phyloP scores from a whole-genome alignment of 306 rosid species.

The Oemleria cerasiformis region DNA sequence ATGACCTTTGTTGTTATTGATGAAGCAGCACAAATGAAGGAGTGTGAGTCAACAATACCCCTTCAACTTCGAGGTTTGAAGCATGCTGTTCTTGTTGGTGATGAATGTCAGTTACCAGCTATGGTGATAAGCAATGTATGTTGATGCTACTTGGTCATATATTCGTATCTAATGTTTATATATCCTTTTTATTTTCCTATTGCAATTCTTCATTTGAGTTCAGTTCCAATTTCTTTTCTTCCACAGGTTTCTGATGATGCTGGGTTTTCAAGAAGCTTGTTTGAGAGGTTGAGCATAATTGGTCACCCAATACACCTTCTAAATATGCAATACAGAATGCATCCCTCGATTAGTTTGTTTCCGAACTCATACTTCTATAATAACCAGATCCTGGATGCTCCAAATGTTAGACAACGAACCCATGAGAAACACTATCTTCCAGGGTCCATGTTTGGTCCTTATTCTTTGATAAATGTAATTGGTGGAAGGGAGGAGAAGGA shows the following conservation, averaged over 20 bases:
- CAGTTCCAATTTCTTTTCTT: conserved; percentile 5
- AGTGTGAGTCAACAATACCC: conserved; percentile 73
- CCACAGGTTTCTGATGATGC: conserved; percentile 48
- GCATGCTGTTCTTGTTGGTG: conserved; percentile 74
- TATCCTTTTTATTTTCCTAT: neutral
- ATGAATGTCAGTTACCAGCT: conserved; percentile 77
- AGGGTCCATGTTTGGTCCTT: conserved; percentile 63
- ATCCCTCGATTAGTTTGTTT: conserved; percentile 68
- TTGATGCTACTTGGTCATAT: neutral
- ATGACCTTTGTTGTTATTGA: conserved; percentile 56
- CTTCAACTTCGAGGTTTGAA: conserved; percentile 49
- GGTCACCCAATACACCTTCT: conserved; percentile 56
- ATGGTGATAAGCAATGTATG: conserved; percentile 59
- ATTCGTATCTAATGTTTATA: no score
- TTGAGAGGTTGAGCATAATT: conserved; percentile 51
- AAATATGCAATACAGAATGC: conserved; percentile 75
- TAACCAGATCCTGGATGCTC: conserved; percentile 51
- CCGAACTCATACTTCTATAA: conserved; percentile 60
- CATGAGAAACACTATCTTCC: conserved; percentile 51
- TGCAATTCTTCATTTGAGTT: neutral
- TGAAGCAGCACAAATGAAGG: conserved; percentile 80
- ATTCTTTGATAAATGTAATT: conserved; percentile 63
- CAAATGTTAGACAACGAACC: conserved; percentile 41
- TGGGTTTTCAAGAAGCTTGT: conserved; percentile 75
- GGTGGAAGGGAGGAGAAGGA: conserved; percentile 72